Evolutionary conservation across 441 rosid genomes (phyloP).

Genomic region (Viola pubescens): DNA sequence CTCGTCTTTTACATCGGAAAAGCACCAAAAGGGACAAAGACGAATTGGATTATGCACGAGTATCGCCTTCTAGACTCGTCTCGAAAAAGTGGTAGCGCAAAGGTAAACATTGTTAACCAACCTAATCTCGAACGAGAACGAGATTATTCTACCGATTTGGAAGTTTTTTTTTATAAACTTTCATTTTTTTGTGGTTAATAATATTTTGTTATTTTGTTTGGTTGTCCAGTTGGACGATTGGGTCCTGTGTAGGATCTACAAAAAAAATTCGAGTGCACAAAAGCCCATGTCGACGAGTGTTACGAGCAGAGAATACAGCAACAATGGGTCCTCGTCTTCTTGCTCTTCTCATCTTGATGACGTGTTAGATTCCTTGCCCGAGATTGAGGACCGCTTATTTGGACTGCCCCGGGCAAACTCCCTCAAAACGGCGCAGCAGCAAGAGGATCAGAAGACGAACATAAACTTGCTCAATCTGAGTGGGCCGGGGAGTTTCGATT

Average conservation of each 20-base stretch:
- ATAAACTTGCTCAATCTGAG: conserved; percentile 24
- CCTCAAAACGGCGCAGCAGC: conserved; percentile 36
- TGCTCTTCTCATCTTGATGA: conserved; percentile 83
- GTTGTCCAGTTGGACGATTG: conserved; percentile 74
- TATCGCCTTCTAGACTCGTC: conserved; percentile 58
- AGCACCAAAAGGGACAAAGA: conserved; percentile 91
- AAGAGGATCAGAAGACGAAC: conserved; percentile 24
- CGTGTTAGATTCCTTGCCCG: conserved; percentile 65
- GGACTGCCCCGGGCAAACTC: conserved; percentile 43
- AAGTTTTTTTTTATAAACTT: neutral
- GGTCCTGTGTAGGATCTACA: conserved; percentile 91
- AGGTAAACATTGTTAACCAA: conserved; percentile 28
- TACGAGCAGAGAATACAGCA: conserved; percentile 54
- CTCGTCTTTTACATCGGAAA: conserved; percentile 83
- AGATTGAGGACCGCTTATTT: conserved; percentile 42
- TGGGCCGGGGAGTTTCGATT: conserved; percentile 52
- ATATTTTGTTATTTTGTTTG: neutral
- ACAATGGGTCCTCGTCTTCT: conserved; percentile 52
- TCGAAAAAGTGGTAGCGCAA: conserved; percentile 54
- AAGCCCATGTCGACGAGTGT: conserved; percentile 28
- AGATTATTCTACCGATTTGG: neutral
- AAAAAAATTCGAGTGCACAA: conserved; percentile 63
- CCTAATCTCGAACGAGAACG: neutral
- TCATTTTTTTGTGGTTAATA: neutral
- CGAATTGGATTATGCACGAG: conserved; percentile 99